phyloP scores from a whole-genome alignment of 164 flowering plant species.

The Cinnamomum chago region DNA sequence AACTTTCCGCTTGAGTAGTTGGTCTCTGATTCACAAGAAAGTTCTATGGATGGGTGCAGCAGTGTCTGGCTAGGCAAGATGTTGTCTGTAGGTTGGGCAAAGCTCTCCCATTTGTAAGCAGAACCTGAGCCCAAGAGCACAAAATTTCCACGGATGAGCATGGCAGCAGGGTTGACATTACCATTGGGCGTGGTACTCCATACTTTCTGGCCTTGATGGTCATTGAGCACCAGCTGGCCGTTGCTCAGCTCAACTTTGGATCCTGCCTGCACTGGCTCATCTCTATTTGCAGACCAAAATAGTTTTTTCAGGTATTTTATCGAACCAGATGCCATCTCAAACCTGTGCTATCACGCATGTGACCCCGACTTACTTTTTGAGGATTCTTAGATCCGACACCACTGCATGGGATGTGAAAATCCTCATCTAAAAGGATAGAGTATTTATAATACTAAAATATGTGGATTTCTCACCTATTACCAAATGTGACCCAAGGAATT shows the following conservation, averaged over 20 bases:
- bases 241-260: neutral
- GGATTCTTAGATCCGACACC: no score
- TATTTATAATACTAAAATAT: no score
- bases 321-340: neutral
- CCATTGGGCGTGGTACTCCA: slow-evolving; percentile 1
- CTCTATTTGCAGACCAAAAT: slow-evolving; percentile 12
- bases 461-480: no score
- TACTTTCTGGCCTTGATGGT: slow-evolving; percentile 1
- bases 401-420: no score
- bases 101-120: neutral
- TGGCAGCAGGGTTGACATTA: slow-evolving; percentile 1
- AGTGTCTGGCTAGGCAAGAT: slow-evolving; percentile 19
- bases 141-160: slow-evolving; percentile 6
- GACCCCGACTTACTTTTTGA: no score
- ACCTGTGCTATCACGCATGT: no score
- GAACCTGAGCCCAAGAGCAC: neutral
- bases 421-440: no score
- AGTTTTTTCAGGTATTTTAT: slow-evolving; percentile 6
- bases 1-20: slow-evolving; percentile 38
- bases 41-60: neutral
- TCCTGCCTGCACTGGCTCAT: neutral
- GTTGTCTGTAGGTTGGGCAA: neutral
- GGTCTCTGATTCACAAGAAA: slow-evolving; percentile 22
- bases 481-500: no score
- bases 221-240: neutral